Percentiles rank a stretch among this genome's conserved stretches.
phyloP scores from a whole-genome alignment of 768 basidiomycete genomes.

The Amanita phalloides region DNA sequence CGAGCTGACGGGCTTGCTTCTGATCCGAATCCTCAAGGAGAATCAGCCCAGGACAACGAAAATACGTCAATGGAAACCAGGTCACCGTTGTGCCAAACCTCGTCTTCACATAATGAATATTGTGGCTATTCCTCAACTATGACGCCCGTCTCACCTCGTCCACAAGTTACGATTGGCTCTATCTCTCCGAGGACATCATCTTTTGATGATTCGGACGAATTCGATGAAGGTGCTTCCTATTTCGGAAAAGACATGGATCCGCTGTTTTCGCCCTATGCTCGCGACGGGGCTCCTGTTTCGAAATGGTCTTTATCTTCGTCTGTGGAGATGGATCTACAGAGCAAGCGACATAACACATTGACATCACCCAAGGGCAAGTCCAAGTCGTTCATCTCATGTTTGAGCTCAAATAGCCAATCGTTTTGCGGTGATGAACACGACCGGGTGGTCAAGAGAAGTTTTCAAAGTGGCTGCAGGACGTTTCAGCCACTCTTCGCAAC shows the following conservation, averaged over 20 bases:
- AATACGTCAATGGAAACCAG: neutral
- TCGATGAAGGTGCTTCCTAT: slow-evolving; percentile 5
- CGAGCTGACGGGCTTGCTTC: neutral
- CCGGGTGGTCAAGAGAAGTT: neutral
- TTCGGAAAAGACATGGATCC: slow-evolving; percentile 3
- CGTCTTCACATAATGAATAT: no score
- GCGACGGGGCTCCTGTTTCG: neutral
- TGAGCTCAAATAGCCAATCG: neutral
- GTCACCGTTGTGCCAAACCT: neutral
- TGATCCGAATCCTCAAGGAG: neutral
- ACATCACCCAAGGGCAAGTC: neutral
- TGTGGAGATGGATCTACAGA: neutral
- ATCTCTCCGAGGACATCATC: neutral
- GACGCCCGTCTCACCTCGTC: neutral
- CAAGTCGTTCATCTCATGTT: slow-evolving; percentile 3
- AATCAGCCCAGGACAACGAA: no score
- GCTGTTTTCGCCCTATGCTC: slow-evolving; percentile 3
- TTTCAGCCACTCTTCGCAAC: neutral
- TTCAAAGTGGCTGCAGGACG: neutral
- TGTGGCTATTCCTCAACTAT: no score
- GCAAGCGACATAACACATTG: neutral
- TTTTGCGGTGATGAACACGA: neutral
- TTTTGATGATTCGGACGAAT: slow-evolving; percentile 1
- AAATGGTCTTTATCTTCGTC: slow-evolving; percentile 7
- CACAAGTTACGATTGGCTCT: neutral